Conservation (phyloP, 75 land plant genomes). For the Cryptomeria japonica region DNA sequence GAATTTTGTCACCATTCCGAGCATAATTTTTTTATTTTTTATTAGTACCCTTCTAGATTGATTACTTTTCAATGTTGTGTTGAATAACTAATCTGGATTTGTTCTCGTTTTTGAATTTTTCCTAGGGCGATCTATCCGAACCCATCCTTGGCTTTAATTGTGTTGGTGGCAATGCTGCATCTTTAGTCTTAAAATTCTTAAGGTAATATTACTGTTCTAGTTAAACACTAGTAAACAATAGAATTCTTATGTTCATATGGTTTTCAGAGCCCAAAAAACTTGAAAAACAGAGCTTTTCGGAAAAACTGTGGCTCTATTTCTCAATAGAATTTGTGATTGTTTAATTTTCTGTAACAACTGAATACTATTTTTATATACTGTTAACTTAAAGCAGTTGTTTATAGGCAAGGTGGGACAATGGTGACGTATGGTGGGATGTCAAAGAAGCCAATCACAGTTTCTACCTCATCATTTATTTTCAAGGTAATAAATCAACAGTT, state of each 20-base stretch:
- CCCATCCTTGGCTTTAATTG: conserved; percentile 92
- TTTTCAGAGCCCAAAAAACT: too few species aligned
- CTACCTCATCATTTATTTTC: conserved; percentile 96
- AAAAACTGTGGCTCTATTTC: too few species aligned
- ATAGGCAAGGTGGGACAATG: conserved; percentile 90
- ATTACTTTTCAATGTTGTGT: not conserved
- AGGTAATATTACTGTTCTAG: conserved; percentile 39
- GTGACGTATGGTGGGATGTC: conserved; percentile 99
- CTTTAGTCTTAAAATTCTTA: conserved; percentile 84
- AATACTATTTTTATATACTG: not conserved
- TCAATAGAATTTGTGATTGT: too few species aligned
- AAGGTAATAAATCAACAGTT: conserved; percentile 51
- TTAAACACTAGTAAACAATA: not conserved
- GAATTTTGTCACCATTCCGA: not conserved
- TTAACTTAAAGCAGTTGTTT: not conserved
- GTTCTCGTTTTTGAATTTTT: not conserved
- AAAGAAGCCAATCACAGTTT: conserved; percentile 88
- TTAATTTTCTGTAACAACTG: not conserved
- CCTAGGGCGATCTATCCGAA: conserved; percentile 54
- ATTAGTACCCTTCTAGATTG: not conserved
- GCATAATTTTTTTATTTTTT: not conserved
- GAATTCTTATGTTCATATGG: not conserved
- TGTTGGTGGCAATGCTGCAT: conserved; percentile 93
- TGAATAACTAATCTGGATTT: not conserved
- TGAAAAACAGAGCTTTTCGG: too few species aligned